These are phyloP conservation scores for Camelina sativa DNA, from an alignment of 345 rosid species.

Conservation along the genomic window DNA sequence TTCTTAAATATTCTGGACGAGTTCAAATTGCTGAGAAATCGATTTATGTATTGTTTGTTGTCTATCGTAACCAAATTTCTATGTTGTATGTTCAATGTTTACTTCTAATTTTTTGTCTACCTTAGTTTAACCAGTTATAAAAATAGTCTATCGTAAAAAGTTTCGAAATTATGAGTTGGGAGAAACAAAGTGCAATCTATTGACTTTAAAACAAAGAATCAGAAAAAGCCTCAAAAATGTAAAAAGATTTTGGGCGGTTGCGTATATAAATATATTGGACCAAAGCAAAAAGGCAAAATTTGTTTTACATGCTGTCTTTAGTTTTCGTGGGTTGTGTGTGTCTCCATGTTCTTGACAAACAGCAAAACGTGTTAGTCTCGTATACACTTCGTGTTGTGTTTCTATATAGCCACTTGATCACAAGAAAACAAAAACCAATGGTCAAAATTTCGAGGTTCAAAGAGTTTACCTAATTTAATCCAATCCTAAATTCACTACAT, in stretches of 20 bases:
- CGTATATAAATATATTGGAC: conserved; percentile 22
- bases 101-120: neutral
- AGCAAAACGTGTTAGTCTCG: conserved; percentile 37
- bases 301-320: conserved; percentile 42
- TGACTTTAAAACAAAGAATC: conserved; percentile 19
- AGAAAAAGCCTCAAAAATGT: conserved; percentile 12
- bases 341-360: conserved; percentile 19
- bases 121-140: too few relatives aligned
- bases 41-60: too few relatives aligned
- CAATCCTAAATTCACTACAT: conserved; percentile 1
- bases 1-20: too few relatives aligned
- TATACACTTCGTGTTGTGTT: conserved; percentile 31
- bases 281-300: conserved; percentile 36
- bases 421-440: neutral
- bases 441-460: conserved; percentile 30
- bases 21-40: too few relatives aligned
- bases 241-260: conserved; percentile 30
- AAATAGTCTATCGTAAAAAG: neutral
- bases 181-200: conserved; percentile 25
- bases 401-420: conserved; percentile 27
- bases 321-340: conserved; percentile 22
- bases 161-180: neutral
- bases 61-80: neutral
- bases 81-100: neutral
- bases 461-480: conserved; percentile 28